Conservation (phyloP, 805 yeast genomes). For the Lipomyces sp. region DNA sequence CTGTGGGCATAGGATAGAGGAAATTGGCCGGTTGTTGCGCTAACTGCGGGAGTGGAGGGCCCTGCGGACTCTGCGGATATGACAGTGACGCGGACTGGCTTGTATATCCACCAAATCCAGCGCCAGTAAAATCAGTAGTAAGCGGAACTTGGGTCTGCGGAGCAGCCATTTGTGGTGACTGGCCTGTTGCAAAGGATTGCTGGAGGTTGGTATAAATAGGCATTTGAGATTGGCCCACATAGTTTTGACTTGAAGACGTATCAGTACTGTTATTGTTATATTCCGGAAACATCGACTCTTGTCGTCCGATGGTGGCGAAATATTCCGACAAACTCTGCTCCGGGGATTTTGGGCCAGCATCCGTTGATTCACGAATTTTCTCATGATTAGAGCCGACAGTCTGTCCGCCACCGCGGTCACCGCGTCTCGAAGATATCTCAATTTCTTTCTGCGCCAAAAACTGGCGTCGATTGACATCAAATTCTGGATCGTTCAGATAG, state of each 20-base stretch:
- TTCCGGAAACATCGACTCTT: conserved; percentile 32
- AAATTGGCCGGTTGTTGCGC: conserved; percentile 13
- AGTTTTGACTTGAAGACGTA: background rate
- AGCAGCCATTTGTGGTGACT: conserved; percentile 16
- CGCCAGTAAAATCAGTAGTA: conserved; percentile 29
- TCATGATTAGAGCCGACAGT: conserved; percentile 32
- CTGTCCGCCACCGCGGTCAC: conserved; percentile 1
- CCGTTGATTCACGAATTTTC: background rate
- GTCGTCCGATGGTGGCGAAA: conserved; percentile 26
- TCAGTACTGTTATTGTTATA: conserved; percentile 1
- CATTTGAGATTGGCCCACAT: conserved; percentile 12
- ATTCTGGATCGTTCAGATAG: conserved; percentile 80
- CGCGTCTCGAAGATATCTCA: conserved; percentile 33
- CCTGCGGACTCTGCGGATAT: conserved; percentile 18
- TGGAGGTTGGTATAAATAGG: background rate
- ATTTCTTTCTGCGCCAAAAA: conserved; percentile 64
- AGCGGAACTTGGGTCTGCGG: conserved; percentile 15
- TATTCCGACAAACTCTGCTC: conserved; percentile 25
- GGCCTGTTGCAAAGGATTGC: background rate
- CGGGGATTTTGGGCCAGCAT: conserved; percentile 10
- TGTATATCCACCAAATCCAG: conserved; percentile 32
- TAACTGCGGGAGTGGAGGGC: conserved; percentile 30
- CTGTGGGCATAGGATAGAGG: conserved; percentile 12
- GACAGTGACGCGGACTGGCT: conserved; percentile 25
- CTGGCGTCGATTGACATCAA: conserved; percentile 74